Base-by-base conservation (phyloP, 306 rosid genomes). In the Trichosanthes cucumerina region DNA sequence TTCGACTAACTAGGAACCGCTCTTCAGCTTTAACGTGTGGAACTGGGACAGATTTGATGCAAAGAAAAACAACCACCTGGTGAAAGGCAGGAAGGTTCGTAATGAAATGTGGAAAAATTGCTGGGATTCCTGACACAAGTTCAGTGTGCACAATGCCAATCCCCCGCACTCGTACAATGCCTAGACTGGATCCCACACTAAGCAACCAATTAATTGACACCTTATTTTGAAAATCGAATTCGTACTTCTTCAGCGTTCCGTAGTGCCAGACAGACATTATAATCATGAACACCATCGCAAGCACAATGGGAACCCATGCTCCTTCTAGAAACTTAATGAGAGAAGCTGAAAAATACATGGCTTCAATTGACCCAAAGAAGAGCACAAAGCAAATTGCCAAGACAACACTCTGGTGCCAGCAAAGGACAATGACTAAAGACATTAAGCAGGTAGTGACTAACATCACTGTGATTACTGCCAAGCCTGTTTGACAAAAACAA, bases 401-500 rank as follows among this genome's bases (percentile, higher is more conserved):
- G 41, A 77, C 52, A 58, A 38, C 69, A 12, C 54, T 56, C 44
- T 21, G 76, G 9, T 77, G 79, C 79, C 79, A 77, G 36, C 79
- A 77, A 57, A 77, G 69, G 34, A 77, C 79, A 18, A 77, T 77
- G 16, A 77, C 79, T 21, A 77, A 62, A 23, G 79, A 77, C 68
- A 57, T 77, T 56, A 54, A 38, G 70, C 79, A 77, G 19, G 79
- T 77, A n/a, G 79, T 77, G 23, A 77, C 79, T 34, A 77, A 31
- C 79, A 77, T 77, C 54, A 77, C 79, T n/a, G 79, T 38, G 24
- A 77, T 77, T 24, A 77, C 79, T 24, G 79, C 79, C 69, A 77
- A 58, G 41, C 79, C 79, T 77, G 59, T 75, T 28, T 70, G n/a
- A 43, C 52, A 36, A 44, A 46, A 70, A 70, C 12, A 41, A 24